Conservation (phyloP, 208 protist genomes). For the Histomonas meleagridis region DNA sequence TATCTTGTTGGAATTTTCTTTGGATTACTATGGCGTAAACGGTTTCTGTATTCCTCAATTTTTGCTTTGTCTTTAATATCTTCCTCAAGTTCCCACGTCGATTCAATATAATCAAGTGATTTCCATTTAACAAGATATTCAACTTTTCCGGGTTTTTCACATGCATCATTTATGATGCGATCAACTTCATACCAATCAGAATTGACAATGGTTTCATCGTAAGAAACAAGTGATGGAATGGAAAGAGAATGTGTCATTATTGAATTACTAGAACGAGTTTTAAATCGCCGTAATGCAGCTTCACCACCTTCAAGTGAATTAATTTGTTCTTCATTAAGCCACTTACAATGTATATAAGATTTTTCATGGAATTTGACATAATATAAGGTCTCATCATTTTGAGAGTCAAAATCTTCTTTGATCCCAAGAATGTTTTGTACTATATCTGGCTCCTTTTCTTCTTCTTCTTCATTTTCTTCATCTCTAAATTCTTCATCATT, state of each 20-base stretch:
- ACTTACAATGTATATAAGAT: neutral
- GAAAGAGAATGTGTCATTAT: neutral
- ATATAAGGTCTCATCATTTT: neutral
- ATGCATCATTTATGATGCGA: neutral
- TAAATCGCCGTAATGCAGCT: neutral
- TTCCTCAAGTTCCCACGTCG: slow-evolving; percentile 54
- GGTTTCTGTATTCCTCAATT: slow-evolving; percentile 16
- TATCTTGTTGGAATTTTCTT: neutral
- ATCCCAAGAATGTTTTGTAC: neutral
- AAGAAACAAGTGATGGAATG: neutral
- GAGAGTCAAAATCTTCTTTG: neutral
- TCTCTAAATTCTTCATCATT: neutral
- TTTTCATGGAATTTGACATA: neutral
- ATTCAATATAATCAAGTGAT: slow-evolving; percentile 50
- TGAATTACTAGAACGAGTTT: neutral
- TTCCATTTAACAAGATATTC: slow-evolving; percentile 60
- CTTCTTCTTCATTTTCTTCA: neutral
- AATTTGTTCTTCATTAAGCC: neutral
- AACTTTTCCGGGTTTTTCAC: too few relatives aligned
- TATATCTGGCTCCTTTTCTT: neutral
- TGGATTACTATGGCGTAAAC: neutral
- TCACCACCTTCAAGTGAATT: neutral
- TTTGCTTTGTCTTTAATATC: neutral
- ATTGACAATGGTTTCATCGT: neutral
- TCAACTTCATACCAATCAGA: neutral